These are phyloP conservation scores for Hymenoscyphus repandus DNA, from an alignment of 2,329 filamentous ascomycete species.

Conservation along the genomic window DNA sequence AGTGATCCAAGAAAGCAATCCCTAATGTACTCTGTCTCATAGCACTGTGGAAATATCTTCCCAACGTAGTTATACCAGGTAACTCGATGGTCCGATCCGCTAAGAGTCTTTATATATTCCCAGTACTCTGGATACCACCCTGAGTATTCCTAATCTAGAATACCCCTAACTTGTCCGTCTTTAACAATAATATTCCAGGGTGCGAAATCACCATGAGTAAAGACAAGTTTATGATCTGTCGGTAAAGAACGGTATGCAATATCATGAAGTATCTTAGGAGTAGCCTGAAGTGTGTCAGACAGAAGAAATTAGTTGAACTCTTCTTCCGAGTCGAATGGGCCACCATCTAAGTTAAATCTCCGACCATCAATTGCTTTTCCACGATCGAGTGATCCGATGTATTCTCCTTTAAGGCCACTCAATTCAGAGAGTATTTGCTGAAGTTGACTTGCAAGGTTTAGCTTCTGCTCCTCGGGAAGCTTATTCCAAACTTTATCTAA, in stretches of 20 bases:
- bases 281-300: not conserved
- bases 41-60: not conserved
- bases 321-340: constrained; percentile 10
- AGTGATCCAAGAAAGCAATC: not conserved
- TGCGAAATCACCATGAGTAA: constrained; percentile 30
- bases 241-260: not conserved
- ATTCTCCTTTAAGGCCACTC: constrained; percentile 5
- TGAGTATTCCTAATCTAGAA: constrained; percentile 15
- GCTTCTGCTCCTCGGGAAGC: constrained; percentile 7
- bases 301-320: constrained; percentile 12
- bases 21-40: not conserved
- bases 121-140: constrained; percentile 18
- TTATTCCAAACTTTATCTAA: constrained; percentile 11
- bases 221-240: constrained; percentile 2
- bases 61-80: not conserved
- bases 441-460: constrained; percentile 6
- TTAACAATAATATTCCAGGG: constrained; percentile 2
- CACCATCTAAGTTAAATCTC: constrained; percentile 8
- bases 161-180: constrained; percentile 9
- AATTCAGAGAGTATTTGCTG: constrained; percentile 12
- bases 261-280: not conserved
- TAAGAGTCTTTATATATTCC: constrained; percentile 10
- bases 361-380: constrained; percentile 9
- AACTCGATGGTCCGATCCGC: not conserved
- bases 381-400: constrained; percentile 11